Evolutionary conservation across 1,284 basidiomycete genomes (phyloP).

Genomic region (Cutaneotrichosporon sp.): DNA sequence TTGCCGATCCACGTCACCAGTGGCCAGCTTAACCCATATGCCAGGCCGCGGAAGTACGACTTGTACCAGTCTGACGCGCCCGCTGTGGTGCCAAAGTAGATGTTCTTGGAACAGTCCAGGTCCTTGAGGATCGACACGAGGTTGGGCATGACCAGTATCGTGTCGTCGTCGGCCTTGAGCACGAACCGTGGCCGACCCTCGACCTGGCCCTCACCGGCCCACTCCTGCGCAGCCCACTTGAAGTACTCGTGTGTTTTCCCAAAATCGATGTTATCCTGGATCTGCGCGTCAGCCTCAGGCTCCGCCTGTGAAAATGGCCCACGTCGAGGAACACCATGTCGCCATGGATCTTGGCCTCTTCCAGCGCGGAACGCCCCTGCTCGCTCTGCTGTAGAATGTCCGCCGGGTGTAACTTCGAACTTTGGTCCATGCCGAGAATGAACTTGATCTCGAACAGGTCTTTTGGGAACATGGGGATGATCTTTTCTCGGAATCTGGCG

Average conservation of each 20-base stretch:
- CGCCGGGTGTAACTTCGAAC: too few species aligned
- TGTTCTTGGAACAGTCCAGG: slow-evolving; percentile 45
- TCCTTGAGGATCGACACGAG: slow-evolving; percentile 43
- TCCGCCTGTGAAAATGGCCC: slow-evolving; percentile 12
- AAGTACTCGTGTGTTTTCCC: slow-evolving; percentile 50
- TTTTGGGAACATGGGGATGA: slow-evolving; percentile 43
- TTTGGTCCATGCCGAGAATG: slow-evolving; percentile 38
- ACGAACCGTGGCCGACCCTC: slow-evolving; percentile 47
- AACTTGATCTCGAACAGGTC: slow-evolving; percentile 46
- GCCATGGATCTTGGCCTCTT: slow-evolving; percentile 35
- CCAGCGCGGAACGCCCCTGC: slow-evolving; percentile 8
- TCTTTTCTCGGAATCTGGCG: slow-evolving; percentile 33
- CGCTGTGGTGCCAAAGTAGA: slow-evolving; percentile 49
- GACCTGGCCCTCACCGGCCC: slow-evolving; percentile 36
- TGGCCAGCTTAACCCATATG: slow-evolving; percentile 50
- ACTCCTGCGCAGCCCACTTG: slow-evolving; percentile 45
- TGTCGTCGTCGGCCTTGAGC: slow-evolving; percentile 50
- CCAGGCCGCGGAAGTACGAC: slow-evolving; percentile 49
- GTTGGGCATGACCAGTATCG: slow-evolving; percentile 49
- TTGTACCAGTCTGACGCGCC: slow-evolving; percentile 43
- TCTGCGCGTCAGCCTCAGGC: slow-evolving; percentile 20
- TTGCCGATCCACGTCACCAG: slow-evolving; percentile 47
- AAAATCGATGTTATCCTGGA: slow-evolving; percentile 47
- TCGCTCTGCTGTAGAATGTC: too few species aligned
- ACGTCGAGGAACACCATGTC: slow-evolving; percentile 48